A percentile compares a stretch with the other conserved stretches of the same genome.
These are phyloP conservation scores for Alternaria panax DNA, from an alignment of 2,329 filamentous ascomycete genomes.

Conservation along the genomic window DNA sequence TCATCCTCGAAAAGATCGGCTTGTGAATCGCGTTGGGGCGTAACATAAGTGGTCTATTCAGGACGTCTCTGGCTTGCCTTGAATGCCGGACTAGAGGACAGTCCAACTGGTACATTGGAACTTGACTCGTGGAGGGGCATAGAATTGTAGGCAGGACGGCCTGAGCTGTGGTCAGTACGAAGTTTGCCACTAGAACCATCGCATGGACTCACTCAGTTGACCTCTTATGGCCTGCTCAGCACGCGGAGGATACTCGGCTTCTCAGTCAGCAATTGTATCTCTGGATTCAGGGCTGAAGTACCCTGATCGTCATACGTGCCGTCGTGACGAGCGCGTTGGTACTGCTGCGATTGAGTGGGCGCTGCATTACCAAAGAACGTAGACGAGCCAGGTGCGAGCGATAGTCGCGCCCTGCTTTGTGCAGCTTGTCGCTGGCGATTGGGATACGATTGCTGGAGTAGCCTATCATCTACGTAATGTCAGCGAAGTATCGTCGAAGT, in stretches of 20 bases:
- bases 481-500: not conserved
- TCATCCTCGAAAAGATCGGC: not conserved
- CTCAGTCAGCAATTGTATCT: not conserved
- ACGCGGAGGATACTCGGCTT: constrained; percentile 7
- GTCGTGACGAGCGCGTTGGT: not conserved
- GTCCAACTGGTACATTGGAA: constrained; percentile 37
- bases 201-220: constrained; percentile 15
- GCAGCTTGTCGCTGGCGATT: constrained; percentile 47
- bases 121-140: constrained; percentile 31
- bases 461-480: constrained; percentile 41
- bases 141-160: constrained; percentile 34
- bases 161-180: constrained; percentile 15
- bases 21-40: not conserved
- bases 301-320: not conserved
- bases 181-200: not conserved
- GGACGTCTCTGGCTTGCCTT: constrained; percentile 45
- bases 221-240: constrained; percentile 2
- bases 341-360: constrained; percentile 11
- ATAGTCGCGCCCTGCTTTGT: constrained; percentile 48
- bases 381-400: constrained; percentile 39
- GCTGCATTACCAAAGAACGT: constrained; percentile 10
- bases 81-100: constrained; percentile 53
- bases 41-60: constrained; percentile 2
- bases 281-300: not conserved
- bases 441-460: constrained; percentile 43